Evolutionary conservation across 2,329 filamentous ascomycete genomes (phyloP).

Genomic region (Fusarium sambucinum): DNA sequence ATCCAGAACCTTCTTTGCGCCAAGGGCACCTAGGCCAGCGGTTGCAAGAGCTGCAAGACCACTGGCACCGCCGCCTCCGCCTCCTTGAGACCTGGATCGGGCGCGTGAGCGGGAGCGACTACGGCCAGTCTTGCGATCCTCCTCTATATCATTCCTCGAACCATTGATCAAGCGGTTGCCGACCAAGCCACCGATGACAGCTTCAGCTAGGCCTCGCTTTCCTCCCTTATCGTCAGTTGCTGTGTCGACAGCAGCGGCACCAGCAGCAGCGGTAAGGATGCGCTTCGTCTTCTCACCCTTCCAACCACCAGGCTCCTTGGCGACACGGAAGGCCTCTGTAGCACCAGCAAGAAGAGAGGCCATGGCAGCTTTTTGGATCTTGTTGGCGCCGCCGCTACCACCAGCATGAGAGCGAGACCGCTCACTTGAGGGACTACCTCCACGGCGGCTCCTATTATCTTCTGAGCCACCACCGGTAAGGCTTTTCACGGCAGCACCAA

Average conservation of each 20-base stretch:
- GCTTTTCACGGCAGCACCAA: constrained; percentile 71
- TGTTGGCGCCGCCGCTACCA: constrained; percentile 60
- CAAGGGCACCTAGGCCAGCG: constrained; percentile 70
- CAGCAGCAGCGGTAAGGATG: constrained; percentile 85
- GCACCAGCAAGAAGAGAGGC: constrained; percentile 91
- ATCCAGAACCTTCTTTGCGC: constrained; percentile 70
- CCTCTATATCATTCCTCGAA: constrained; percentile 73
- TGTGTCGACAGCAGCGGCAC: constrained; percentile 87
- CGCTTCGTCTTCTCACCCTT: constrained; percentile 92
- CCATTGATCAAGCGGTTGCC: constrained; percentile 90
- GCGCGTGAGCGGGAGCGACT: constrained; percentile 77
- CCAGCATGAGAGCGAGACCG: constrained; percentile 66
- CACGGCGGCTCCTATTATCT: constrained; percentile 64
- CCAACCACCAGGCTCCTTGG: constrained; percentile 91
- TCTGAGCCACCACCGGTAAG: constrained; percentile 64
- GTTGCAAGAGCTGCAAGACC: constrained; percentile 74
- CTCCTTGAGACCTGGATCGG: constrained; percentile 64
- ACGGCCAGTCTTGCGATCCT: constrained; percentile 69
- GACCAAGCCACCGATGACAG: constrained; percentile 88
- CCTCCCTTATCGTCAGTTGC: constrained; percentile 79
- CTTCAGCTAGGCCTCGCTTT: constrained; percentile 86
- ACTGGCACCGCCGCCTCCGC: constrained; percentile 55
- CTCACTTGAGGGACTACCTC: constrained; percentile 59
- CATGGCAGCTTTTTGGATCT: constrained; percentile 88
- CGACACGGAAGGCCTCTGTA: constrained; percentile 89